Conservation (phyloP, 352 stramenopile species). For the Phytophthora crassamura region DNA sequence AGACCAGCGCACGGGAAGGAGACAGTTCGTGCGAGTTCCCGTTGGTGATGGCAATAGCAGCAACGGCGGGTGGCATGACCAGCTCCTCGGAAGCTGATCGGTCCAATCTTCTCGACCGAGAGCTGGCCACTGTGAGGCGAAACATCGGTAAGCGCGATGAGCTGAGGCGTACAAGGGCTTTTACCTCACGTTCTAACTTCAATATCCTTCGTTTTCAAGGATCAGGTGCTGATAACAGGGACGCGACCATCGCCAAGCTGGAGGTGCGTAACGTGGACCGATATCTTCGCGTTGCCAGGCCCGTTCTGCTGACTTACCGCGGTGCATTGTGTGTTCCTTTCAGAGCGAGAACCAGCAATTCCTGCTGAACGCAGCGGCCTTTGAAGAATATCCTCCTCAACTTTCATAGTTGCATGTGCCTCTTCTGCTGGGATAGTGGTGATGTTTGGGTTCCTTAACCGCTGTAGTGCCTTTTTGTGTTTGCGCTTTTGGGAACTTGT, state of each 20-base stretch:
- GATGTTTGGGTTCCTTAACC: conserved; percentile 61
- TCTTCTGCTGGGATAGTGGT: conserved; percentile 12
- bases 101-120: conserved; percentile 66
- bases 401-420: conserved; percentile 26
- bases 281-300: neutral
- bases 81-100: conserved; percentile 73
- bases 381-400: conserved; percentile 88
- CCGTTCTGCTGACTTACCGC: no score
- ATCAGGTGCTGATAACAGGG: conserved; percentile 46
- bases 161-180: neutral
- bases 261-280: conserved; percentile 44
- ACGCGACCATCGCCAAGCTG: conserved; percentile 69
- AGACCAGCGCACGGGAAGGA: conserved; percentile 64
- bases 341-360: conserved; percentile 88
- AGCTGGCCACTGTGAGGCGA: conserved; percentile 59
- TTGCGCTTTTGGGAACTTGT: conserved; percentile 26
- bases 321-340: conserved; percentile 3
- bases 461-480: conserved; percentile 33
- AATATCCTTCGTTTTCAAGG: conserved; percentile 16
- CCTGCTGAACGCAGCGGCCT: conserved; percentile 77
- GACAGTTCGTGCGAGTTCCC: conserved; percentile 87
- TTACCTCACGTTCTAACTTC: conserved; percentile 8
- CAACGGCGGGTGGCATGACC: conserved; percentile 73
- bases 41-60: conserved; percentile 78
- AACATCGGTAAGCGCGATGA: conserved; percentile 45